Base-by-base conservation (phyloP, 2,329 filamentous ascomycete genomes). In the Teratosphaeria gauchensis region DNA sequence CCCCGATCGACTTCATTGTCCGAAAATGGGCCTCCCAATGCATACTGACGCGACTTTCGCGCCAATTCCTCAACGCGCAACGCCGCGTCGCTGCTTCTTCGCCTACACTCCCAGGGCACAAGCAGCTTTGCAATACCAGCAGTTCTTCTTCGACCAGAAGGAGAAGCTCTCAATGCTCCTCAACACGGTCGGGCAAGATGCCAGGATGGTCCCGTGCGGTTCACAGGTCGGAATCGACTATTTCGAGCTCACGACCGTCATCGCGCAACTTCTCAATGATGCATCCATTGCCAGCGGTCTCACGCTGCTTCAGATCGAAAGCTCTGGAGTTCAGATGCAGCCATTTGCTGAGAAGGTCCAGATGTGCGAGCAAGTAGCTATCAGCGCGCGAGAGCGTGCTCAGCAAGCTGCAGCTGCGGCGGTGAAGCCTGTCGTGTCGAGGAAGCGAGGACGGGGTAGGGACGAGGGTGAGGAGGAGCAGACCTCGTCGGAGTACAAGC, bases 111-210 rank as follows among this genome's bases (percentile, higher is more conserved):
- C 60, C 8, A 56, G 60, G n/a, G 60, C 60, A 5, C 56, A 58
- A 42, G 42, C 54, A 24, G 58, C 58, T 19, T 58, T 58, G 48
- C 54, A 60, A 28, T 33, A 54, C 42, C 60, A 62, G 30, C 24
- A 58, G 8, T 62, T 62, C 58, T 62, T 60, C 60, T 62, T 62
- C 35, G 58, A 54, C 24, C 55, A 60, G 53, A 56, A 55, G 31
- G 56, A 61, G 16, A 61, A 64, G 30, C 54, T 65, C 14, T 19
- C 59, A 21, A 19, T 24, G 32, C 46, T 65, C 7, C 61, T 65
- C 53, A 57, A 62, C 12, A 56, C 61, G 48, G 54, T 65, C 46
- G 59, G 60, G 14, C 56, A 54, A 4, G 63, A 65, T 32, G 61
- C 63, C 4, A 53, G 54, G 32, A 55, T 56, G 24, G 63, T 60